Evolutionary conservation across 768 basidiomycete genomes (phyloP).

Genomic region (Auriscalpium microsporum): DNA sequence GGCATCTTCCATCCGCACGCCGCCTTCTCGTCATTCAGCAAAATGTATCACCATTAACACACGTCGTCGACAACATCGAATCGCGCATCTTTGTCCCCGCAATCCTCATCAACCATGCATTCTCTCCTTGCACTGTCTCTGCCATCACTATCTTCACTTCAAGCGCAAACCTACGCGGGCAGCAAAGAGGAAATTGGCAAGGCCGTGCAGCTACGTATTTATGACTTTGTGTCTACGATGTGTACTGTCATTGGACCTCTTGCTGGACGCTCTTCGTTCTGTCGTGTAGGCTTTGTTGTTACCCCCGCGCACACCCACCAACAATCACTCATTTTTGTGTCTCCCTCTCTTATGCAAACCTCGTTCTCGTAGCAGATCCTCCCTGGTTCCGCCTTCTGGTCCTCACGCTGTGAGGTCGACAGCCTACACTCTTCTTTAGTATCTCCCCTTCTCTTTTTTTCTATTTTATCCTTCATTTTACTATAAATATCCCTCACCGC

Average conservation of each 20-base stretch:
- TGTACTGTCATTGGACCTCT: slow-evolving; percentile 16
- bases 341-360: slow-evolving; percentile 31
- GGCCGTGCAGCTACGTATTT: slow-evolving; percentile 13
- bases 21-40: slow-evolving; percentile 35
- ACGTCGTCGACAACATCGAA: slow-evolving; percentile 49
- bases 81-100: slow-evolving; percentile 35
- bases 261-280: slow-evolving; percentile 6
- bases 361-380: slow-evolving; percentile 47
- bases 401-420: slow-evolving; percentile 47
- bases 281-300: slow-evolving; percentile 16
- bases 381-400: slow-evolving; percentile 36
- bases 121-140: slow-evolving; percentile 29
- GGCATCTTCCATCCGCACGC: slow-evolving; percentile 44
- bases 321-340: slow-evolving; percentile 12
- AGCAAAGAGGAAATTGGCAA: slow-evolving; percentile 12
- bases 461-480: slow-evolving; percentile 85
- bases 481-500: slow-evolving; percentile 39
- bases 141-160: slow-evolving; percentile 16
- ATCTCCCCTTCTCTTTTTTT: slow-evolving; percentile 43
- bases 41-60: slow-evolving; percentile 77
- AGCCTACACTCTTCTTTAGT: slow-evolving; percentile 37
- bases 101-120: slow-evolving; percentile 40
- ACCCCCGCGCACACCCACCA: slow-evolving; percentile 13
- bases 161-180: slow-evolving; percentile 7
- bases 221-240: slow-evolving; percentile 12